phyloP scores from a whole-genome alignment of 148 eudicot genomes.

The Chenopodium suecicum region DNA sequence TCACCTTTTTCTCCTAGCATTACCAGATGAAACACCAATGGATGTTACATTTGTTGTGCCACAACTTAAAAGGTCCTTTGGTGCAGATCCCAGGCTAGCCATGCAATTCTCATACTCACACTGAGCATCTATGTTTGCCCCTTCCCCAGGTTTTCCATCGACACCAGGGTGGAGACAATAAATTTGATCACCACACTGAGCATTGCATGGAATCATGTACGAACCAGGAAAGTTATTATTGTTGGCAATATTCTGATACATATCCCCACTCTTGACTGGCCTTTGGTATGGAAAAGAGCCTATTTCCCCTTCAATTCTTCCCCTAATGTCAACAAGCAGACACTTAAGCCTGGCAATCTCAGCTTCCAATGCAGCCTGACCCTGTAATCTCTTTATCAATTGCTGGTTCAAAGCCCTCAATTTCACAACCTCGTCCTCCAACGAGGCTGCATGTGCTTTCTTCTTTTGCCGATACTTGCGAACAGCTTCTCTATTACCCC shows the following conservation, averaged over 20 bases:
- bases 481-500: conserved; percentile 88
- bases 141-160: conserved; percentile 47
- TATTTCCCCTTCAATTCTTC: conserved; percentile 91
- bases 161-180: conserved; percentile 59
- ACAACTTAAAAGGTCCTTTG: conserved; percentile 47
- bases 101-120: conserved; percentile 82
- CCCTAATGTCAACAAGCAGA: conserved; percentile 89
- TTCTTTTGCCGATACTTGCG: conserved; percentile 94
- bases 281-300: conserved; percentile 94
- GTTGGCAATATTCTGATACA: conserved; percentile 43
- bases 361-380: conserved; percentile 74
- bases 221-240: conserved; percentile 46
- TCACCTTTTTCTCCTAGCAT: conserved; percentile 69
- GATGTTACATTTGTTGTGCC: conserved; percentile 42
- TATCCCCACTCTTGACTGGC: conserved; percentile 47
- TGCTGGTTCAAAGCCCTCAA: conserved; percentile 82
- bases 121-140: conserved; percentile 32
- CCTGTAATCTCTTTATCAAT: conserved; percentile 73
- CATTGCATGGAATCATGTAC: conserved; percentile 67
- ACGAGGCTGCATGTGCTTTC: conserved; percentile 76
- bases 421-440: conserved; percentile 87
- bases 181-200: conserved; percentile 66
- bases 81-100: conserved; percentile 48
- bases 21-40: conserved; percentile 37
- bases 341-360: conserved; percentile 89